Conservation (phyloP, 1,139 yeast species). For the Suhomyces coccinellae region DNA sequence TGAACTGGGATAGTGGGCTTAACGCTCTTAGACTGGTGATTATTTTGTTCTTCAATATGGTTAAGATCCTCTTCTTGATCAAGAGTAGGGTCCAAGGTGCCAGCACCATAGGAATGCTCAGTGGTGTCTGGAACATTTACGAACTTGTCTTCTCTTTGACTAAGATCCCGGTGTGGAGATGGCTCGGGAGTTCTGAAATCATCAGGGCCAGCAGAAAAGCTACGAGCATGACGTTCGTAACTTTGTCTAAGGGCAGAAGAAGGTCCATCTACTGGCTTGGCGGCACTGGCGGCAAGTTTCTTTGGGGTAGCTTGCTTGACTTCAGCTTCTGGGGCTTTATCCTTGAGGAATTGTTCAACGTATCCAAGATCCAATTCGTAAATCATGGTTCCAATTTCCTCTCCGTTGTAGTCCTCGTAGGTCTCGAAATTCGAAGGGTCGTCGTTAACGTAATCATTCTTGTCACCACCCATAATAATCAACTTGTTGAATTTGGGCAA, state of each 20-base stretch:
- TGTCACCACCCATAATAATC: conserved; percentile 90
- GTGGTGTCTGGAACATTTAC: conserved; percentile 11
- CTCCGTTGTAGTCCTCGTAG: conserved; percentile 54
- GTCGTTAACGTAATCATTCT: conserved; percentile 53
- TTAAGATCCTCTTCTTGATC: conserved; percentile 1
- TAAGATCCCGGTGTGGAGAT: conserved; percentile 26
- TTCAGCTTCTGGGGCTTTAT: conserved; percentile 12
- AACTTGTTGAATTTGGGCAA: conserved; percentile 65
- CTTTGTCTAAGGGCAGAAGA: conserved; percentile 19
- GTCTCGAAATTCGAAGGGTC: conserved; percentile 43
- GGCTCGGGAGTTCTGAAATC: conserved; percentile 46
- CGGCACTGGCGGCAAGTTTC: conserved; percentile 18
- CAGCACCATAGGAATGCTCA: conserved; percentile 8
- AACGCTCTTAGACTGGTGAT: background rate
- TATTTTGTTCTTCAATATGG: conserved; percentile 4
- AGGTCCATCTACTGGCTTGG: conserved; percentile 15
- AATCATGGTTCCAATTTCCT: conserved; percentile 56
- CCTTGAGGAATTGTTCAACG: conserved; percentile 33
- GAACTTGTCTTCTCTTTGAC: conserved; percentile 7
- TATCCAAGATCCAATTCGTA: conserved; percentile 57
- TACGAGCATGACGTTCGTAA: conserved; percentile 39
- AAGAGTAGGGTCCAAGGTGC: conserved; percentile 3
- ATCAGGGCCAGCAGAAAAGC: conserved; percentile 44
- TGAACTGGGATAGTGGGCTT: background rate
- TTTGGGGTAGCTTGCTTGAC: conserved; percentile 3